These are phyloP conservation scores for Paracoccidioides brasiliensis DNA, from an alignment of 2,329 filamentous ascomycete genomes.

Conservation along the genomic window DNA sequence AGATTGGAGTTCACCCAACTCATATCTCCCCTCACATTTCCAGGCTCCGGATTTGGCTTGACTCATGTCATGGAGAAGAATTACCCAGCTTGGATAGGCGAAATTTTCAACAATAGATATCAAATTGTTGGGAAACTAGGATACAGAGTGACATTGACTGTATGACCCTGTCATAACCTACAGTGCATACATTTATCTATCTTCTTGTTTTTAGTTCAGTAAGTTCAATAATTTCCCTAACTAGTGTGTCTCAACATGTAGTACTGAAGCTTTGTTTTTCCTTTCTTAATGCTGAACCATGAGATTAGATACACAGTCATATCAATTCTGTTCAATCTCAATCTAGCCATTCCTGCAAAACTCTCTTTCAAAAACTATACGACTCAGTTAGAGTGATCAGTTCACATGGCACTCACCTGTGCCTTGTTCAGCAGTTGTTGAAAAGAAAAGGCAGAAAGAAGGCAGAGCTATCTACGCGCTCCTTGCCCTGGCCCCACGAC, in stretches of 20 bases:
- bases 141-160: slow-evolving; percentile 14
- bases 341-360: slow-evolving; percentile 10
- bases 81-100: slow-evolving; percentile 7
- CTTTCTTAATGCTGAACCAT: background rate
- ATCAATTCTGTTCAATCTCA: slow-evolving; percentile 7
- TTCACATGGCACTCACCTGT: slow-evolving; percentile 6
- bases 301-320: slow-evolving; percentile 14
- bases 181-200: slow-evolving; percentile 5
- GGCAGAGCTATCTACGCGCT: no score
- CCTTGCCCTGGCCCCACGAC: no score
- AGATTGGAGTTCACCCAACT: background rate
- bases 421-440: slow-evolving; percentile 8
- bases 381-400: slow-evolving; percentile 17
- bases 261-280: slow-evolving; percentile 3
- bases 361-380: slow-evolving; percentile 13
- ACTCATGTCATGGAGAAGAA: slow-evolving; percentile 6
- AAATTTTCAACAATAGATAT: slow-evolving; percentile 10
- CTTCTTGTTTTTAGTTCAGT: background rate
- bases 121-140: slow-evolving; percentile 14
- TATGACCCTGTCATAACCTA: slow-evolving; percentile 13
- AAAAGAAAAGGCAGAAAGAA: no score
- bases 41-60: slow-evolving; percentile 3
- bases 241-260: background rate
- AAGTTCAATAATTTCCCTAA: background rate
- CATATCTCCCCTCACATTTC: background rate